These are phyloP conservation scores for Hyaloperonospora brassicae DNA, from an alignment of 352 stramenopile species.

Conservation along the genomic window DNA sequence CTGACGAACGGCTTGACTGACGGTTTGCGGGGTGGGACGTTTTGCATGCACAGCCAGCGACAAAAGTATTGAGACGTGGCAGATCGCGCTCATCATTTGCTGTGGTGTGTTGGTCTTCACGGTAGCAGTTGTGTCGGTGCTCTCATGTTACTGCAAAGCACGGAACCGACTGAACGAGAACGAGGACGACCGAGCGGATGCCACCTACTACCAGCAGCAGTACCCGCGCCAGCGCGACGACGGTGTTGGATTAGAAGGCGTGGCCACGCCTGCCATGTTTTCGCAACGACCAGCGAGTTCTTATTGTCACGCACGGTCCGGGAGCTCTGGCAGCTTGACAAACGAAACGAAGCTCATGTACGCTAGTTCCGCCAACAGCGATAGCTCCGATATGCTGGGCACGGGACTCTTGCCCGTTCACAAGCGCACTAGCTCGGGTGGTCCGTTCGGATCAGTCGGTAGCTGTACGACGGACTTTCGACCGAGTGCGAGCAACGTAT, in stretches of 20 bases:
- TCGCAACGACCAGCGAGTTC: slow-evolving; percentile 6
- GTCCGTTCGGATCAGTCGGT: slow-evolving; percentile 8
- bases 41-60: slow-evolving; percentile 10
- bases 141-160: slow-evolving; percentile 54
- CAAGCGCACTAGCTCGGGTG: slow-evolving; percentile 21
- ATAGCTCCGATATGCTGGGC: slow-evolving; percentile 22
- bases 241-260: slow-evolving; percentile 6
- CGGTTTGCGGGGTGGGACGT: background rate
- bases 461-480: slow-evolving; percentile 2
- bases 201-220: slow-evolving; percentile 35
- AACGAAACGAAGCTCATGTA: slow-evolving; percentile 28
- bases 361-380: slow-evolving; percentile 21
- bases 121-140: slow-evolving; percentile 39
- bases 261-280: slow-evolving; percentile 16
- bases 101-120: slow-evolving; percentile 41
- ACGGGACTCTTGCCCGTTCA: slow-evolving; percentile 22
- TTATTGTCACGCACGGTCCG: slow-evolving; percentile 9
- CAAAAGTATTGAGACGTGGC: slow-evolving; percentile 36
- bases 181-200: slow-evolving; percentile 35
- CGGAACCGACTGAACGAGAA: slow-evolving; percentile 42
- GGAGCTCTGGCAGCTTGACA: slow-evolving; percentile 17
- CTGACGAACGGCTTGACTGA: slow-evolving; percentile 1
- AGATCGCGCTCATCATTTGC: slow-evolving; percentile 55
- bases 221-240: slow-evolving; percentile 13
- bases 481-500: slow-evolving; percentile 1